Conservation (phyloP, 768 basidiomycete species). For the Mycena filopes region DNA sequence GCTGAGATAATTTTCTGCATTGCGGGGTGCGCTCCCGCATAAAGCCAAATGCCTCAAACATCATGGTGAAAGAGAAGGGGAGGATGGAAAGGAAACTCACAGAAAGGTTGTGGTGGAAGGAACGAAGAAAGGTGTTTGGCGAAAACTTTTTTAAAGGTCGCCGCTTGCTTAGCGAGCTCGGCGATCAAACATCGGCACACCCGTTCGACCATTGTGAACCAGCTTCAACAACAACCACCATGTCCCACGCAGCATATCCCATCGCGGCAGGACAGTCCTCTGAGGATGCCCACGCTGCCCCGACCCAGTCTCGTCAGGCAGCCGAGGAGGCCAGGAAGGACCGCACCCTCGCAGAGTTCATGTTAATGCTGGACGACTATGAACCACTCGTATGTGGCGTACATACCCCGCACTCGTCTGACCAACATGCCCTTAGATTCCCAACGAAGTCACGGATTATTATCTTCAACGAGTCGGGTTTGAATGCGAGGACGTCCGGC, state of each 20-base stretch:
- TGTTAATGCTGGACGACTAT: conserved; percentile 96
- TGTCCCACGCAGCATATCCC: conserved; percentile 33
- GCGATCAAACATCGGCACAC: too few species aligned
- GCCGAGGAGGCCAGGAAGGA: conserved; percentile 89
- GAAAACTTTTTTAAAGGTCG: background rate
- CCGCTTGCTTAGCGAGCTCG: too few species aligned
- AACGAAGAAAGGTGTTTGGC: background rate
- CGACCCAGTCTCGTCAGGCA: conserved; percentile 68
- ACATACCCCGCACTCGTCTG: background rate
- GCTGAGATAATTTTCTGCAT: conserved; percentile 92
- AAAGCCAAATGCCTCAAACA: conserved; percentile 37
- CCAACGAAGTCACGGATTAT: conserved; percentile 97
- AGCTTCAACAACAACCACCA: background rate
- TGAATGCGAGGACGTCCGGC: conserved; percentile 91
- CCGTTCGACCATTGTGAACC: too few species aligned
- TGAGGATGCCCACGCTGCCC: conserved; percentile 33
- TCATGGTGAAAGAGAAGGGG: conserved; percentile 20
- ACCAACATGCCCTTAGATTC: conserved; percentile 68
- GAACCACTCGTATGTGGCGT: conserved; percentile 81
- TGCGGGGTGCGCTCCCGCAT: conserved; percentile 68
- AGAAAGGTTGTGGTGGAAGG: conserved; percentile 10
- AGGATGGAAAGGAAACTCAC: conserved; percentile 40
- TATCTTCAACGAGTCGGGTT: conserved; percentile 97
- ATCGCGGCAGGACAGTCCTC: conserved; percentile 46
- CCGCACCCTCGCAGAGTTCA: conserved; percentile 89